phyloP scores from a whole-genome alignment of 1,284 basidiomycete genomes.

The Athelia psychrophila region DNA sequence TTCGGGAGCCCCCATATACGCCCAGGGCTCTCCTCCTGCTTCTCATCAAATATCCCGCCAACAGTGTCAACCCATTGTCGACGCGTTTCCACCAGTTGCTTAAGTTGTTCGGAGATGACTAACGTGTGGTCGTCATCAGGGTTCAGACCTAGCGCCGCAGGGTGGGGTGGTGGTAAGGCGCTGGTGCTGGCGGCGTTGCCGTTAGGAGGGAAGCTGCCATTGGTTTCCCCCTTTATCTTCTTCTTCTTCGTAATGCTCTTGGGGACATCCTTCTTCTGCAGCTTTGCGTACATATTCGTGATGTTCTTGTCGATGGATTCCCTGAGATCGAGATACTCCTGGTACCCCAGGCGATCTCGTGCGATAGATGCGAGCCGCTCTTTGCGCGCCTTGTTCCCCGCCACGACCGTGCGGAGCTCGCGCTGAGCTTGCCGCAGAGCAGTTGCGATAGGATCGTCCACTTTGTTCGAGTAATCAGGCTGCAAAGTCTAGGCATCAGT shows the following conservation, averaged over 20 bases:
- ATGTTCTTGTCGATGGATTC: slow-evolving; percentile 86
- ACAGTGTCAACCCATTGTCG: slow-evolving; percentile 73
- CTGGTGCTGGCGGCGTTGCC: slow-evolving; percentile 25
- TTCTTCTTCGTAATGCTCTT: slow-evolving; percentile 72
- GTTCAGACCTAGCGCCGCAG: slow-evolving; percentile 64
- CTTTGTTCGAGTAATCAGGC: slow-evolving; percentile 75
- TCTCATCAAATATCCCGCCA: slow-evolving; percentile 63
- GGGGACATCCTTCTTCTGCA: slow-evolving; percentile 72
- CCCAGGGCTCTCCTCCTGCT: slow-evolving; percentile 61
- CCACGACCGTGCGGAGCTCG: slow-evolving; percentile 74
- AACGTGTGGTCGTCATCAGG: slow-evolving; percentile 66
- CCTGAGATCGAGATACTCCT: slow-evolving; percentile 80
- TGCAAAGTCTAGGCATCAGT: slow-evolving; percentile 24
- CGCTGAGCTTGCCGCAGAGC: slow-evolving; percentile 87
- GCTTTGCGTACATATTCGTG: slow-evolving; percentile 61
- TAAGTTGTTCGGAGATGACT: slow-evolving; percentile 69
- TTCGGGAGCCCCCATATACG: slow-evolving; percentile 72
- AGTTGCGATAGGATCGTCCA: slow-evolving; percentile 92
- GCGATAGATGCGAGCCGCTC: slow-evolving; percentile 73
- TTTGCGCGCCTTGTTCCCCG: slow-evolving; percentile 83
- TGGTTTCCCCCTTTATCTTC: slow-evolving; percentile 45
- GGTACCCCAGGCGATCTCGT: slow-evolving; percentile 85
- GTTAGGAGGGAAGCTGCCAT: slow-evolving; percentile 30
- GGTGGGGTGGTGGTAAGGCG: slow-evolving; percentile 42
- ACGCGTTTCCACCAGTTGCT: slow-evolving; percentile 67